A percentile compares a stretch with the other conserved stretches of the same genome.
Evolutionary conservation across 1,139 yeast genomes (phyloP).

Genomic region (Nakaseomyces kungkrabaensis): DNA sequence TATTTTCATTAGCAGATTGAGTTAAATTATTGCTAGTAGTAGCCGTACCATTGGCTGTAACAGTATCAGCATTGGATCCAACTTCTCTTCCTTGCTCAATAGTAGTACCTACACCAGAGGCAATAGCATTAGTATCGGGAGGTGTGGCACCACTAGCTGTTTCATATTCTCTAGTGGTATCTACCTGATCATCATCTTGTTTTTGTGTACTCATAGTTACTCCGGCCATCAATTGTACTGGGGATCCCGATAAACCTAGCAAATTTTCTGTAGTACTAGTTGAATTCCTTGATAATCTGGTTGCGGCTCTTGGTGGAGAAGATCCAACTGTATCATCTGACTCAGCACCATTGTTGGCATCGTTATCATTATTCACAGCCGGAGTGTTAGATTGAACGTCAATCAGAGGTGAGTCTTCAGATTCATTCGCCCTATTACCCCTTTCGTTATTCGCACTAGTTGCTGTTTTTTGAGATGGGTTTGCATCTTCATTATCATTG

Average conservation of each 20-base stretch:
- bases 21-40: not conserved
- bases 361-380: not conserved
- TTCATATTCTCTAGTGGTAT: not conserved
- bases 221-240: not conserved
- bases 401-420: not conserved
- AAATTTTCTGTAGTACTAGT: not conserved
- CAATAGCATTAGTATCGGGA: not conserved
- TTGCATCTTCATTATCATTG: no score
- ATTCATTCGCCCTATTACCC: not conserved
- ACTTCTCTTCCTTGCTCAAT: not conserved
- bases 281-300: not conserved
- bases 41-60: not conserved
- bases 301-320: slow-evolving; percentile 7
- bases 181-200: not conserved
- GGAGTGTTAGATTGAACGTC: not conserved
- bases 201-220: not conserved
- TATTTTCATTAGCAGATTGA: not conserved
- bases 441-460: not conserved
- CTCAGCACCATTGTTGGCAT: slow-evolving; percentile 2
- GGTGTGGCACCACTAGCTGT: not conserved
- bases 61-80: not conserved
- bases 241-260: not conserved
- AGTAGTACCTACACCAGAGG: not conserved
- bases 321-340: slow-evolving; percentile 23
- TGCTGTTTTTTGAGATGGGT: no score